Base-by-base conservation (phyloP, 2,329 filamentous ascomycete species). In the Venturia aucupariae region DNA sequence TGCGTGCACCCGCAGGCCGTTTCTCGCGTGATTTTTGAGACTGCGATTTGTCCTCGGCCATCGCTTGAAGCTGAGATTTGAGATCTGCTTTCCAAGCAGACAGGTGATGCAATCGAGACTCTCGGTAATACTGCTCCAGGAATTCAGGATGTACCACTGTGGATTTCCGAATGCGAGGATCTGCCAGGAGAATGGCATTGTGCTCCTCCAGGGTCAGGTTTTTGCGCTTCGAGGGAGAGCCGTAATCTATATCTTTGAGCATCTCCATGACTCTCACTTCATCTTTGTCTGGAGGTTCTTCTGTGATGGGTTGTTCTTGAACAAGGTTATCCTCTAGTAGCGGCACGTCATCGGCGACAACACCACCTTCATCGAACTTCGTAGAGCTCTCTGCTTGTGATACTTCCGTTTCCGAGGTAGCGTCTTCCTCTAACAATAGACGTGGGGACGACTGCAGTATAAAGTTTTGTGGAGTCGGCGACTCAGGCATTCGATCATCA, bases 71-170 rank as follows among this genome's bases (percentile, higher is more conserved):
- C 70, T 89, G 87, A 0, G 91, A 87, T 75, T 97, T 99, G 4
- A 99, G 78, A 66, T 96, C 90, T 1, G 93, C 90, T 79, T 97
- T 99, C 95, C 94, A 97, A 0, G 90, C 91, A 0, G 93, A 97
- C 0, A 99, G 79, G 72, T 99, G 94, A 75, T 99, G 95, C 24
- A 99, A 81, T 30, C 94, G 88, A 67, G 93, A 97, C 76, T 97
- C 92, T 4, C 91, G 89, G 72, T 97, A 99, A 72, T 90, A 99
- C 67, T 97, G 92, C 68, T 93, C 89, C 1, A 99, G 80, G 67
- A 99, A 99, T 42, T 94, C 87, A 0, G 95, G 94, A 68, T 99
- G 95, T 10, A 92, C 90, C 1, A 92, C 92, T 1, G 92, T 96
- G 0, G 92, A 92, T 71, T 95, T 94, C 66, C 90, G 85, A 69